Conservation (phyloP, 1,284 basidiomycete genomes). For the Sphaerobolus stellatus region DNA sequence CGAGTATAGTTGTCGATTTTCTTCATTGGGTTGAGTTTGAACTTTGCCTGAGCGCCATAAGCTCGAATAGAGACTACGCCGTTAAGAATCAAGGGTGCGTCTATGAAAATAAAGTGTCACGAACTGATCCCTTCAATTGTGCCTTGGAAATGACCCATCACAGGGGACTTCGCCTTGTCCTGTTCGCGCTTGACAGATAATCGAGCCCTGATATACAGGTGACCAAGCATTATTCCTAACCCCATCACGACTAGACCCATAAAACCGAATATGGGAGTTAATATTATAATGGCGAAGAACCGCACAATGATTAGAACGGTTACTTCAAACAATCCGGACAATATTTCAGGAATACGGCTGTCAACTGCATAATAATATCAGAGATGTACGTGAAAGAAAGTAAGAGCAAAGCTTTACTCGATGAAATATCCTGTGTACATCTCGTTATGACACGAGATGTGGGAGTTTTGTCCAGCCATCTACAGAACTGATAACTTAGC, state of each 20-base stretch:
- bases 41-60: slow-evolving; percentile 8
- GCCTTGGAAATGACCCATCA: slow-evolving; percentile 39
- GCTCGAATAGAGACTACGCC: slow-evolving; percentile 11
- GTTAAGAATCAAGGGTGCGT: not conserved
- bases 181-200: slow-evolving; percentile 41
- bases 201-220: slow-evolving; percentile 47
- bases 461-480: slow-evolving; percentile 55
- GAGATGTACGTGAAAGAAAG: slow-evolving; percentile 19
- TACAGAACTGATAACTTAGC: slow-evolving; percentile 2
- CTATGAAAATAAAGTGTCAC: not conserved
- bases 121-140: slow-evolving; percentile 29
- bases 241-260: slow-evolving; percentile 33
- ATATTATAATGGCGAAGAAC: slow-evolving; percentile 40
- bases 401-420: slow-evolving; percentile 12
- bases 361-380: slow-evolving; percentile 30
- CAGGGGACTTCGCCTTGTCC: slow-evolving; percentile 36
- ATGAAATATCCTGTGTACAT: slow-evolving; percentile 57
- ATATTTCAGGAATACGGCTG: slow-evolving; percentile 33
- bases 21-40: not conserved
- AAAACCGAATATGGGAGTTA: slow-evolving; percentile 28
- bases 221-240: slow-evolving; percentile 40
- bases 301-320: slow-evolving; percentile 32
- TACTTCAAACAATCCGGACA: slow-evolving; percentile 24
- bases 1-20: slow-evolving; percentile 10
- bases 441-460: slow-evolving; percentile 53